Percentiles rank a stretch among this genome's conserved stretches.
phyloP scores from a whole-genome alignment of 2,329 filamentous ascomycete genomes.

The Cadophora sp. region DNA sequence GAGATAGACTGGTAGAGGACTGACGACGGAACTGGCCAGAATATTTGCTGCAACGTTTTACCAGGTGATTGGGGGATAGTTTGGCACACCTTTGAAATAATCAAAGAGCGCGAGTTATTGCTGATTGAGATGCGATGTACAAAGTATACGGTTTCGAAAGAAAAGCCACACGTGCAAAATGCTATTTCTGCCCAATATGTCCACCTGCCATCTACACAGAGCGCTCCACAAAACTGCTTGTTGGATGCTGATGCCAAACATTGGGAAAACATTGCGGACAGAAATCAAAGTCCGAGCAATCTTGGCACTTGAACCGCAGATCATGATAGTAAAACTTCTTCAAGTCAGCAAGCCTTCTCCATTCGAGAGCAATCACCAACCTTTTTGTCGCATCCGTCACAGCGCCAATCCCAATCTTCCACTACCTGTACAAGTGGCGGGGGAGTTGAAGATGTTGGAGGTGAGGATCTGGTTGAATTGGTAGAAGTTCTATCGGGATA shows the following conservation, averaged over 20 bases:
- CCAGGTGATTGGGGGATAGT: no score
- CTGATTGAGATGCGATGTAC: no score
- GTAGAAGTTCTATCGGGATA: neutral
- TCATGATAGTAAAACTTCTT: conserved; percentile 18
- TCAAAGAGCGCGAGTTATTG: no score
- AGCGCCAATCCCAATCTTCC: conserved; percentile 26
- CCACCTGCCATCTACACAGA: neutral
- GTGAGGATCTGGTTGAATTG: neutral
- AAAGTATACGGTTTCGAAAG: no score
- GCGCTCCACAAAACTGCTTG: conserved; percentile 20
- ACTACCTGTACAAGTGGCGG: neutral
- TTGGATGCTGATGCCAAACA: conserved; percentile 20
- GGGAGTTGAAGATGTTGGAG: neutral
- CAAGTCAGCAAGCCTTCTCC: neutral
- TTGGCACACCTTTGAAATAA: no score
- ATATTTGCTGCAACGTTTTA: no score
- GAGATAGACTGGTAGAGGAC: neutral
- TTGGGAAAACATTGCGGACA: conserved; percentile 19
- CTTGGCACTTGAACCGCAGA: conserved; percentile 18
- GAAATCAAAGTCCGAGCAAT: conserved; percentile 23
- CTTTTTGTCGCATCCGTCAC: conserved; percentile 23
- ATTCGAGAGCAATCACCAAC: neutral
- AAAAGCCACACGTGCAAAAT: no score
- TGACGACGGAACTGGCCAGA: no score
- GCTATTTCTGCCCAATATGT: no score